Conservation (phyloP, 1,284 basidiomycete genomes). For the Papiliotrema flavescens region DNA sequence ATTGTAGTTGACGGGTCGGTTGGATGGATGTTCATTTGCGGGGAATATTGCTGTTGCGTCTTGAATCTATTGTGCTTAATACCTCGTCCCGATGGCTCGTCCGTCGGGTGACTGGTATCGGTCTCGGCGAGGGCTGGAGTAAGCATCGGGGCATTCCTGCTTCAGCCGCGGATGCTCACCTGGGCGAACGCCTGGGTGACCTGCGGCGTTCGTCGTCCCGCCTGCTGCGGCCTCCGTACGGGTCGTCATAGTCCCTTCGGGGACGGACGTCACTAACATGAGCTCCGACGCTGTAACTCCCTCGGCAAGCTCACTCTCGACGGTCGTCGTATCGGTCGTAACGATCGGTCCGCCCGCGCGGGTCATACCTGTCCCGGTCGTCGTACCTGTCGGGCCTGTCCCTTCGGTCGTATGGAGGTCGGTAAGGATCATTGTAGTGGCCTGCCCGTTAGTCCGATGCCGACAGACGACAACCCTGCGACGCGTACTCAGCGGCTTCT, state of each 20-base stretch:
- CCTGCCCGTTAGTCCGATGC: background rate
- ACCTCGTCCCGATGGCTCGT: background rate
- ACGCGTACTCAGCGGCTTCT: constrained; percentile 54
- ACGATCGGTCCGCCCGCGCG: constrained; percentile 9
- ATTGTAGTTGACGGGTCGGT: too few relatives aligned
- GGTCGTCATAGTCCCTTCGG: constrained; percentile 31
- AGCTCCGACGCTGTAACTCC: too few relatives aligned
- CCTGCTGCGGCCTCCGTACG: constrained; percentile 32
- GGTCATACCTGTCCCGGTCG: constrained; percentile 6
- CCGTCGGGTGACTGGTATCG: constrained; percentile 13
- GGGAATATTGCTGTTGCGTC: background rate
- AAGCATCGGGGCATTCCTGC: background rate
- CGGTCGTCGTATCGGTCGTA: constrained; percentile 27
- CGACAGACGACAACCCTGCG: too few relatives aligned
- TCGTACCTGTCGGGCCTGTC: constrained; percentile 12
- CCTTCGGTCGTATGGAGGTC: constrained; percentile 21
- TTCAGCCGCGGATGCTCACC: too few relatives aligned
- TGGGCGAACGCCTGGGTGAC: constrained; percentile 17
- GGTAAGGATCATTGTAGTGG: background rate
- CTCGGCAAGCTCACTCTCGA: constrained; percentile 10
- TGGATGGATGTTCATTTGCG: too few relatives aligned
- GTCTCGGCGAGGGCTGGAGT: constrained; percentile 18
- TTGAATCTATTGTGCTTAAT: background rate
- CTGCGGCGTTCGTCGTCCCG: constrained; percentile 32
- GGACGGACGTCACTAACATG: constrained; percentile 4